These are phyloP conservation scores for Knoxdaviesia proteae DNA, from an alignment of 2,329 filamentous ascomycete species.

Conservation along the genomic window DNA sequence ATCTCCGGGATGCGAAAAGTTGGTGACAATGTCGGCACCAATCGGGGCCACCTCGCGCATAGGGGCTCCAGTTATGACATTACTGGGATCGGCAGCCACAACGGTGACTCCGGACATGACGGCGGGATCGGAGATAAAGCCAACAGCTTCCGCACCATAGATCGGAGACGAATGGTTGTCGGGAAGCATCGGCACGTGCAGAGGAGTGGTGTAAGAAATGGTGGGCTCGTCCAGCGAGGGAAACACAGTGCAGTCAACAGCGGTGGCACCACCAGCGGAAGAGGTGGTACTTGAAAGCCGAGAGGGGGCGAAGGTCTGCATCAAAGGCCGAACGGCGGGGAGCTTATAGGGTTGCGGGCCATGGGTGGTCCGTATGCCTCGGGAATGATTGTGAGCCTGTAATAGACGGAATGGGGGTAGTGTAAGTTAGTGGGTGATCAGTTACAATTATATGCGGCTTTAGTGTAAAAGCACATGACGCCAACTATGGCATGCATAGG, in stretches of 20 bases:
- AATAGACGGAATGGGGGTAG: background rate
- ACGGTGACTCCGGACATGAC: slow-evolving; percentile 27
- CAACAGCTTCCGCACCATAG: slow-evolving; percentile 15
- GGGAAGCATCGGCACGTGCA: slow-evolving; percentile 33
- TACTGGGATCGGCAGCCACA: slow-evolving; percentile 33
- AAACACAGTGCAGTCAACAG: slow-evolving; percentile 32
- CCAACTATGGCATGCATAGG: too few species aligned
- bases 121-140: slow-evolving; percentile 14
- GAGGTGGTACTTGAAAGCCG: slow-evolving; percentile 15
- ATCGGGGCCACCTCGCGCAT: slow-evolving; percentile 39
- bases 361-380: slow-evolving; percentile 24
- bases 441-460: too few species aligned
- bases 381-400: slow-evolving; percentile 9
- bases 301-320: slow-evolving; percentile 40
- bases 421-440: background rate
- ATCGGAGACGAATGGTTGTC: slow-evolving; percentile 31
- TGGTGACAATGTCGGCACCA: slow-evolving; percentile 32
- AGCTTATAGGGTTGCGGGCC: slow-evolving; percentile 21
- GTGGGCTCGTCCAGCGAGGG: slow-evolving; percentile 19
- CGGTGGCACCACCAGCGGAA: slow-evolving; percentile 11
- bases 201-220: background rate
- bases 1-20: slow-evolving; percentile 21
- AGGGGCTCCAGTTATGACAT: slow-evolving; percentile 25
- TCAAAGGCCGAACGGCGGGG: slow-evolving; percentile 23
- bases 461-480: too few species aligned